phyloP scores from a whole-genome alignment of 2,329 filamentous ascomycete species.

The Hymenoscyphus occultus region DNA sequence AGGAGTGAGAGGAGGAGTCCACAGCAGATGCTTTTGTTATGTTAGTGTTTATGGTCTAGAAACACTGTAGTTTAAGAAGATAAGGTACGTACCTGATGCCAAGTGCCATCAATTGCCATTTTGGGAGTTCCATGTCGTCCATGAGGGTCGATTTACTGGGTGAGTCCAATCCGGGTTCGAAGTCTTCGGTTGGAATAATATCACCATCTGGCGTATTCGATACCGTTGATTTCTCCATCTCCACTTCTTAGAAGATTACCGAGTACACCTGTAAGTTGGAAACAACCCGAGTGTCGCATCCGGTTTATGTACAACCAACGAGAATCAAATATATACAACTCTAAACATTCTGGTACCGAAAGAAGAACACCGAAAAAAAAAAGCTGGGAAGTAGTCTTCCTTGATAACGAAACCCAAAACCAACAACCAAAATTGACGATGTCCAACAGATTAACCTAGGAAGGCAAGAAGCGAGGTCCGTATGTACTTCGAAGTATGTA shows the following conservation, averaged over 20 bases:
- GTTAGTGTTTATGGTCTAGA: background rate
- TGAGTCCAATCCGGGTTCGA: background rate
- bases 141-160: background rate
- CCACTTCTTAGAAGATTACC: background rate
- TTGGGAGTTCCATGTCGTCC: constrained; percentile 12
- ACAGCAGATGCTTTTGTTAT: constrained; percentile 42
- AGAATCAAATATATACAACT: background rate
- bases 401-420: no score
- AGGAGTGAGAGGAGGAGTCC: constrained; percentile 58
- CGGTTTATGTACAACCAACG: background rate
- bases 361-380: background rate
- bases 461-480: no score
- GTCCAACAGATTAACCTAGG: background rate
- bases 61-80: background rate
- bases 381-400: no score
- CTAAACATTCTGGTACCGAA: background rate
- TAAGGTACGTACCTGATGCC: constrained; percentile 9
- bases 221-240: background rate
- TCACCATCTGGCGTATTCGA: background rate
- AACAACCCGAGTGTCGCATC: background rate
- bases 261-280: background rate
- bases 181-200: background rate
- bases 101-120: constrained; percentile 19
- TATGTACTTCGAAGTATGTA: no score
- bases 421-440: background rate